Percentiles rank a stretch among this genome's conserved stretches.
Conservation (phyloP, 2,329 filamentous ascomycete genomes). For the Rutstroemia sydowiana region DNA sequence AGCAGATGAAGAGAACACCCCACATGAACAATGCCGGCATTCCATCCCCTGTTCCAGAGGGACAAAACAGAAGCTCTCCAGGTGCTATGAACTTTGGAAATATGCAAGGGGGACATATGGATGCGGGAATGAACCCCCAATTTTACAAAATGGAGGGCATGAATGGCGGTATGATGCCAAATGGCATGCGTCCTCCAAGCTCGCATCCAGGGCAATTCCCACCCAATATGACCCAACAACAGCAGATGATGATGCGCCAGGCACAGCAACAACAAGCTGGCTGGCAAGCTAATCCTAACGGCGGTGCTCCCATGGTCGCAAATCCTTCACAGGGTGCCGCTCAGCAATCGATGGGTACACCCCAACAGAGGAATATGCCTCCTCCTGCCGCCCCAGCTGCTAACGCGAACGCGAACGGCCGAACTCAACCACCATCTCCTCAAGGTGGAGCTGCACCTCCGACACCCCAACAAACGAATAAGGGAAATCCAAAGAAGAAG, state of each 20-base stretch:
- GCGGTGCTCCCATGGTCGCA: slow-evolving; percentile 39
- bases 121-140: slow-evolving; percentile 49
- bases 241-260: slow-evolving; percentile 48
- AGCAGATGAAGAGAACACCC: slow-evolving; percentile 71
- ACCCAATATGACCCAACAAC: slow-evolving; percentile 46
- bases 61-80: slow-evolving; percentile 59
- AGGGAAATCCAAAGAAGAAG: slow-evolving; percentile 74
- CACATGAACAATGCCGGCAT: slow-evolving; percentile 64
- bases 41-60: slow-evolving; percentile 65
- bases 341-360: slow-evolving; percentile 45
- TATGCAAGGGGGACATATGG: slow-evolving; percentile 45
- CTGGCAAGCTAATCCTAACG: slow-evolving; percentile 29
- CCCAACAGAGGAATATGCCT: slow-evolving; percentile 66
- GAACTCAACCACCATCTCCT: slow-evolving; percentile 54
- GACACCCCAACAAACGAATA: slow-evolving; percentile 66
- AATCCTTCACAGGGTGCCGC: slow-evolving; percentile 34
- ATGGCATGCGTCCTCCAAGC: slow-evolving; percentile 59
- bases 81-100: slow-evolving; percentile 53
- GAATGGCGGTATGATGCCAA: slow-evolving; percentile 56
- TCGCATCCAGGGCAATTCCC: slow-evolving; percentile 55
- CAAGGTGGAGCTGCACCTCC: slow-evolving; percentile 63
- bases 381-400: slow-evolving; percentile 52
- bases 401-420: slow-evolving; percentile 44
- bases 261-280: slow-evolving; percentile 36
- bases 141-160: slow-evolving; percentile 50